These are phyloP conservation scores for Penicillium vulpinum DNA, from an alignment of 2,329 filamentous ascomycete species.

Conservation along the genomic window DNA sequence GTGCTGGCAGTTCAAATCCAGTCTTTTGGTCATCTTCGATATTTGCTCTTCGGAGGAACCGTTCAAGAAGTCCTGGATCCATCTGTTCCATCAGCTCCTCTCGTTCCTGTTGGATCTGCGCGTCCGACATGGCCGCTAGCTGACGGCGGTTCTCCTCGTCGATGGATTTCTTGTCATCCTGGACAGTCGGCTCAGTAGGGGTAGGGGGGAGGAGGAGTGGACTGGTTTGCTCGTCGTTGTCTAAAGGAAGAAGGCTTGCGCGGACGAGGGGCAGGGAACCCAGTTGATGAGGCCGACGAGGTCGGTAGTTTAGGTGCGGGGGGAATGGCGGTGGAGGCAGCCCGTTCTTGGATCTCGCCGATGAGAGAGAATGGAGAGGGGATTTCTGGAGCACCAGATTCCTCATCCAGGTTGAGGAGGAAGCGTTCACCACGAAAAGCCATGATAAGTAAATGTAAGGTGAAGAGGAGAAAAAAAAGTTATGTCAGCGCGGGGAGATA, in stretches of 20 bases:
- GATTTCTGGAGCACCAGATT: slow-evolving; percentile 25
- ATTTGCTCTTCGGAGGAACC: slow-evolving; percentile 72
- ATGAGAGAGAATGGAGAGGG: slow-evolving; percentile 50
- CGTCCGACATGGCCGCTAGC: slow-evolving; percentile 73
- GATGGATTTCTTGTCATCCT: slow-evolving; percentile 68
- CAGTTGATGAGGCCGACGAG: slow-evolving; percentile 54
- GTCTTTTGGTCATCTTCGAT: slow-evolving; percentile 62
- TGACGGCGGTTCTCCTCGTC: slow-evolving; percentile 76
- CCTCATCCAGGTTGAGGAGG: slow-evolving; percentile 59
- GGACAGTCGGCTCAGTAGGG: slow-evolving; percentile 9
- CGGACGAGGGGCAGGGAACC: slow-evolving; percentile 88
- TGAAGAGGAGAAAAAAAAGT: slow-evolving; percentile 17
- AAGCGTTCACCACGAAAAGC: slow-evolving; percentile 62
- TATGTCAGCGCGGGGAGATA: slow-evolving; percentile 31
- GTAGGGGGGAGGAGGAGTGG: slow-evolving; percentile 14
- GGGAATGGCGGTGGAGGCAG: slow-evolving; percentile 48
- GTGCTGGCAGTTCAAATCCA: slow-evolving; percentile 5
- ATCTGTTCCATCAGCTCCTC: slow-evolving; percentile 77
- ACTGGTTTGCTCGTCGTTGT: slow-evolving; percentile 55
- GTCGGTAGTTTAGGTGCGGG: slow-evolving; percentile 55
- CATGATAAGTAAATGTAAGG: slow-evolving; percentile 37
- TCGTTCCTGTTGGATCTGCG: slow-evolving; percentile 78
- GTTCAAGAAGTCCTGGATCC: slow-evolving; percentile 73
- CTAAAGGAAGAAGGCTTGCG: slow-evolving; percentile 78
- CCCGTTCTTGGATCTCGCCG: slow-evolving; percentile 77